These are phyloP conservation scores for Thielaviopsis punctulata DNA, from an alignment of 2,329 filamentous ascomycete species.

Conservation along the genomic window DNA sequence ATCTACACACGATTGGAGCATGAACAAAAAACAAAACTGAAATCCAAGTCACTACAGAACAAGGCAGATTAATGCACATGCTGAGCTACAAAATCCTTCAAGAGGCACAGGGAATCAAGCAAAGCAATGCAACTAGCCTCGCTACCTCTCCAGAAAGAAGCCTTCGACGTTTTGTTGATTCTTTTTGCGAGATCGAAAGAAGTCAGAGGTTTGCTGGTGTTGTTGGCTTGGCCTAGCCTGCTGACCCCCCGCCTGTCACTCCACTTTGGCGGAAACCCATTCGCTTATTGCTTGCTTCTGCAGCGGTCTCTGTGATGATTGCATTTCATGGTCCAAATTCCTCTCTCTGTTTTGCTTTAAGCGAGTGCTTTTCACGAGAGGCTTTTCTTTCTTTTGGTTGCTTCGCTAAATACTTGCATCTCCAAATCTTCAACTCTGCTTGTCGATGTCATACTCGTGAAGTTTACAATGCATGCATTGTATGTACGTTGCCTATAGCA, in stretches of 20 bases:
- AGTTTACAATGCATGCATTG: neutral
- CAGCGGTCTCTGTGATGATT: too few species aligned
- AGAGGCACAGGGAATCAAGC: too few species aligned
- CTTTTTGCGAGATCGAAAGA: neutral
- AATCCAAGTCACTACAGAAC: too few species aligned
- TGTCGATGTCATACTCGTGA: neutral
- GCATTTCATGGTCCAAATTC: neutral
- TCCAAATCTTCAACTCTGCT: neutral
- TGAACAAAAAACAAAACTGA: too few species aligned
- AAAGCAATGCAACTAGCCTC: too few species aligned
- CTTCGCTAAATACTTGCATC: neutral
- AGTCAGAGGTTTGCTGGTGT: too few species aligned
- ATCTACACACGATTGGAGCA: too few species aligned
- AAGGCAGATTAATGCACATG: too few species aligned
- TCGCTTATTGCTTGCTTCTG: neutral
- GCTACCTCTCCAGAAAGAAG: too few species aligned
- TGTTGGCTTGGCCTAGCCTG: neutral
- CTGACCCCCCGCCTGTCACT: neutral
- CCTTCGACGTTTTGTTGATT: neutral
- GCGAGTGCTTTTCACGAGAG: too few species aligned
- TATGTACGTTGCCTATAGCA: neutral
- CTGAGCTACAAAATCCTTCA: too few species aligned
- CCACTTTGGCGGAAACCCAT: neutral
- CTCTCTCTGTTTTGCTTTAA: too few species aligned
- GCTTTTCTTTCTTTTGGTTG: neutral